Conservation (phyloP, 2,329 filamentous ascomycete genomes). For the Elsinoe perseae region DNA sequence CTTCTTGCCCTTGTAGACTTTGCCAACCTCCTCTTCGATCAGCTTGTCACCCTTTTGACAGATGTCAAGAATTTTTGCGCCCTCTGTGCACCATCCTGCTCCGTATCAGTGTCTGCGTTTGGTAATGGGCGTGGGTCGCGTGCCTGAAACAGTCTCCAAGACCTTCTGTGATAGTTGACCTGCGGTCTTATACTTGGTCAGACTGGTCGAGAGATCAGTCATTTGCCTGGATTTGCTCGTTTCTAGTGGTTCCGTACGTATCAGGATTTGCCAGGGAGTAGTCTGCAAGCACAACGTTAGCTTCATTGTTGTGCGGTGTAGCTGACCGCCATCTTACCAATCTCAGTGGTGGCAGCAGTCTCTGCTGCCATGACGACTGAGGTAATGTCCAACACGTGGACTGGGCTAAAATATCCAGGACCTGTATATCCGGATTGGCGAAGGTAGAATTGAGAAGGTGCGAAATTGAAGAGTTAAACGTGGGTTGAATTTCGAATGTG, state of each 20-base stretch:
- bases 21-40: slow-evolving; percentile 82
- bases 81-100: slow-evolving; percentile 63
- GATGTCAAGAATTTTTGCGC: slow-evolving; percentile 85
- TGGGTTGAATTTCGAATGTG: slow-evolving; percentile 9
- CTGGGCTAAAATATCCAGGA: background rate
- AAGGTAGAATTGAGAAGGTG: slow-evolving; percentile 11
- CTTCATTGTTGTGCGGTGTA: background rate
- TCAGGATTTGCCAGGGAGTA: slow-evolving; percentile 33
- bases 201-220: slow-evolving; percentile 88
- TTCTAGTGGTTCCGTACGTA: slow-evolving; percentile 23
- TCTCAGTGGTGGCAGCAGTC: background rate
- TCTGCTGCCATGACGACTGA: slow-evolving; percentile 6
- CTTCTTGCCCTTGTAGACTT: slow-evolving; percentile 99
- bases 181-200: slow-evolving; percentile 99
- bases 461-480: slow-evolving; percentile 12
- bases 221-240: slow-evolving; percentile 45
- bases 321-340: background rate
- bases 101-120: slow-evolving; percentile 19
- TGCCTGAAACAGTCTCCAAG: slow-evolving; percentile 69
- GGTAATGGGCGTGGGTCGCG: slow-evolving; percentile 17
- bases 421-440: background rate
- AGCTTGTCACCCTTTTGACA: slow-evolving; percentile 95
- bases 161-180: slow-evolving; percentile 94
- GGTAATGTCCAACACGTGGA: background rate
- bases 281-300: slow-evolving; percentile 23